A percentile compares a stretch with the other conserved stretches of the same genome.
These are phyloP conservation scores for Fraxinus americana DNA, from an alignment of 257 asterid species.

Conservation along the genomic window DNA sequence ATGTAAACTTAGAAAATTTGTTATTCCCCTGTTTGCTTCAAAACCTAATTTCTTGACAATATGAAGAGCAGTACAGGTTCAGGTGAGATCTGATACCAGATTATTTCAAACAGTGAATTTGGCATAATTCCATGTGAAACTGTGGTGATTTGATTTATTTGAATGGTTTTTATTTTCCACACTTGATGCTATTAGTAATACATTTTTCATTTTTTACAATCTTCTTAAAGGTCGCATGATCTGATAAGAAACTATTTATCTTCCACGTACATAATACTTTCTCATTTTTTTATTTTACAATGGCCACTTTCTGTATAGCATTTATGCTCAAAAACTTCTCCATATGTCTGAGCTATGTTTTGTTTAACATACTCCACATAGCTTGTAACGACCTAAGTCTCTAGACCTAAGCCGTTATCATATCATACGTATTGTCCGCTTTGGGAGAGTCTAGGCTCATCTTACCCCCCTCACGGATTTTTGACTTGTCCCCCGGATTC, in stretches of 20 bases:
- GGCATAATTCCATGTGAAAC: slow-evolving; percentile 3
- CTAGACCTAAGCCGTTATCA: no score
- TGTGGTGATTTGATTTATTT: neutral
- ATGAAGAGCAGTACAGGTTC: slow-evolving; percentile 12
- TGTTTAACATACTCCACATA: neutral
- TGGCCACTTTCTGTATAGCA: slow-evolving; percentile 6
- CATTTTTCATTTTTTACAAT: neutral
- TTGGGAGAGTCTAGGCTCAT: no score
- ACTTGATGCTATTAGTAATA: slow-evolving; percentile 1
- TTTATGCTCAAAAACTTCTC: slow-evolving; percentile 7
- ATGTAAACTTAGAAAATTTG: neutral
- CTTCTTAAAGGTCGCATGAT: slow-evolving; percentile 3
- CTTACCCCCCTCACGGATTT: no score
- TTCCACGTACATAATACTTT: slow-evolving; percentile 11
- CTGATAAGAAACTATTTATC: slow-evolving; percentile 14
- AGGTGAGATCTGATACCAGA: slow-evolving; percentile 6
- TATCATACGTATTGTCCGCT: no score
- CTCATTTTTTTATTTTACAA: slow-evolving; percentile 2
- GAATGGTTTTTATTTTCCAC: slow-evolving; percentile 5
- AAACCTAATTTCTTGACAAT: slow-evolving; percentile 10
- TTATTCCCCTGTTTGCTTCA: slow-evolving; percentile 3
- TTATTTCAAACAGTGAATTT: neutral
- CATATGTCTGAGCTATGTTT: slow-evolving; percentile 1
- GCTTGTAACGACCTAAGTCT: no score
- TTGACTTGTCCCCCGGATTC: no score